phyloP scores from a whole-genome alignment of 2,329 filamentous ascomycete species.

The Venturia nashicola region DNA sequence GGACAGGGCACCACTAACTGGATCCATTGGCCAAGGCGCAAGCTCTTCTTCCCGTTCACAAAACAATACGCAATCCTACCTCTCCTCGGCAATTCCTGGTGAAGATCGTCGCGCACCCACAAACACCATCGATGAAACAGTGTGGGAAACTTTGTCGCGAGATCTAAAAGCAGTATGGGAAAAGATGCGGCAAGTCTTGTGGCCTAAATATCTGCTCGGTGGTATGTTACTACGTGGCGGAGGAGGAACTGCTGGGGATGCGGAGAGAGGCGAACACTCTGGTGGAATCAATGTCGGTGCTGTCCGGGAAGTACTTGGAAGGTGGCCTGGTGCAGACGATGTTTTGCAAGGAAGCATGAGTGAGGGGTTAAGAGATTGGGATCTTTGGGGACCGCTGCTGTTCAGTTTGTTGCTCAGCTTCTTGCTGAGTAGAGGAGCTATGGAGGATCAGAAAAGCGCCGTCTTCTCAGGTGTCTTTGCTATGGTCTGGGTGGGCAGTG shows the following conservation, averaged over 20 bases:
- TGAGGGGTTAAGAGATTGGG: slow-evolving; percentile 87
- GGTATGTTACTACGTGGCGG: slow-evolving; percentile 44
- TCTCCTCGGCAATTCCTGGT: slow-evolving; percentile 80
- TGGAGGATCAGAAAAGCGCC: slow-evolving; percentile 66
- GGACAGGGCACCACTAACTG: slow-evolving; percentile 68
- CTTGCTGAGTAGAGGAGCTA: slow-evolving; percentile 72
- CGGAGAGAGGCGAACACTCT: slow-evolving; percentile 42
- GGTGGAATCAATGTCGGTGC: slow-evolving; percentile 26
- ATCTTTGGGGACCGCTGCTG: slow-evolving; percentile 88
- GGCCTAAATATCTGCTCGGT: slow-evolving; percentile 81
- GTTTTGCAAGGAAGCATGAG: slow-evolving; percentile 64
- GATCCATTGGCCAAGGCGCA: slow-evolving; percentile 57
- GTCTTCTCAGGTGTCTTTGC: slow-evolving; percentile 97
- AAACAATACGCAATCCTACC: slow-evolving; percentile 59
- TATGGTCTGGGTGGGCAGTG: slow-evolving; percentile 93
- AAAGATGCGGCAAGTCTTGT: slow-evolving; percentile 96
- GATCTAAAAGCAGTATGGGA: slow-evolving; percentile 91
- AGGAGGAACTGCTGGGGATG: slow-evolving; percentile 40
- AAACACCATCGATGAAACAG: slow-evolving; percentile 92
- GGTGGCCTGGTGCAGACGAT: slow-evolving; percentile 56
- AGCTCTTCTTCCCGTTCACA: slow-evolving; percentile 37
- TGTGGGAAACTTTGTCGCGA: slow-evolving; percentile 92
- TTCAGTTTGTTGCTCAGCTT: slow-evolving; percentile 85
- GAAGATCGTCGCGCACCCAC: slow-evolving; percentile 82
- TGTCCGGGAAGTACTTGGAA: slow-evolving; percentile 43